Evolutionary conservation across 345 rosid genomes (phyloP).

Genomic region (Salix koriyanagi): DNA sequence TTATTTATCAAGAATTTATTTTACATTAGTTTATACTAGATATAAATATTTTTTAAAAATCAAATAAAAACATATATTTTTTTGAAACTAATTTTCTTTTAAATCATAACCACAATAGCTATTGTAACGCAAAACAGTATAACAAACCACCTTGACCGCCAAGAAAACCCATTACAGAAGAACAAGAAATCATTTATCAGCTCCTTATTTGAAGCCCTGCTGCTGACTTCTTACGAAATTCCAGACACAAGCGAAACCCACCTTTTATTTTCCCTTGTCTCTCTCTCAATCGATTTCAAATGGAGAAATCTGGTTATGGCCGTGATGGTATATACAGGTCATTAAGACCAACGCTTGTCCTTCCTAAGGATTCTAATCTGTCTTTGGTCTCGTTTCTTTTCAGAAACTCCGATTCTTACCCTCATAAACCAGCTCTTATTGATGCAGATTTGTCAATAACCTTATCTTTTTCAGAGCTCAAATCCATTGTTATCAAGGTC

Average conservation of each 20-base stretch:
- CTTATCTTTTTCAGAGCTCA: slow-evolving; percentile 53
- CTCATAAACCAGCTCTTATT: slow-evolving; percentile 49
- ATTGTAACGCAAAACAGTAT: no score
- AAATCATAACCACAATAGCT: no score
- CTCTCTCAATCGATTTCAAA: neutral
- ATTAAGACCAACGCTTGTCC: slow-evolving; percentile 46
- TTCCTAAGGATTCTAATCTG: slow-evolving; percentile 61
- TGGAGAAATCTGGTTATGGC: slow-evolving; percentile 89
- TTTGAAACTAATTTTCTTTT: no score
- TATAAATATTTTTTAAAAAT: no score
- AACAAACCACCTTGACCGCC: neutral
- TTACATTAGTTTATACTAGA: no score
- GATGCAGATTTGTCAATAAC: slow-evolving; percentile 54
- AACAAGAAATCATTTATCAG: neutral
- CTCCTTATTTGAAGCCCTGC: neutral
- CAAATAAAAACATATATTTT: no score
- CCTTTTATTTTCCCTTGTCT: neutral
- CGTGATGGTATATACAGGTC: slow-evolving; percentile 75
- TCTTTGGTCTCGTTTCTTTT: slow-evolving; percentile 59
- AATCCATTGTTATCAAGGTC: slow-evolving; percentile 49
- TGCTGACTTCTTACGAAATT: neutral
- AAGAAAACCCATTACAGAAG: neutral
- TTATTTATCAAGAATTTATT: no score
- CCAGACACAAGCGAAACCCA: neutral
- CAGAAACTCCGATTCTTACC: slow-evolving; percentile 47